phyloP scores from a whole-genome alignment of 768 basidiomycete genomes.

The Mycena latifolia region DNA sequence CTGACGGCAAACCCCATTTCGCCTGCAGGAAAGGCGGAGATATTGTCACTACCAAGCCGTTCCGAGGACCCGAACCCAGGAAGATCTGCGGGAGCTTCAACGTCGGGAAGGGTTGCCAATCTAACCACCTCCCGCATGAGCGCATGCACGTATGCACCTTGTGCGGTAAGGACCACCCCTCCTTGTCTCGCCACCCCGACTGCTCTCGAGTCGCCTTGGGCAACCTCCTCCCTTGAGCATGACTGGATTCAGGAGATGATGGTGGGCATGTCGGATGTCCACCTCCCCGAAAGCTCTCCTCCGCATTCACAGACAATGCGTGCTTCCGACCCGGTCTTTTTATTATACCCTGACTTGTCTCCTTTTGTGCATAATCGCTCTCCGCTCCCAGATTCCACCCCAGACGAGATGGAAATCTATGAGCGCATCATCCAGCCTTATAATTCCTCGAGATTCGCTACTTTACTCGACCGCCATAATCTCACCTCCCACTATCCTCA shows the following conservation, averaged over 20 bases:
- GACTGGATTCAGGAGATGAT: neutral
- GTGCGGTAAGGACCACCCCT: no score
- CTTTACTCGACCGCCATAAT: neutral
- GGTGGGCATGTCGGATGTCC: neutral
- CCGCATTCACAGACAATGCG: neutral
- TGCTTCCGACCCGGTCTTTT: no score
- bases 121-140: constrained; percentile 20
- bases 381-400: constrained; percentile 15
- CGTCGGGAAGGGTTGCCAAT: constrained; percentile 27
- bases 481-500: constrained; percentile 40
- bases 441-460: constrained; percentile 40
- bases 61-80: constrained; percentile 14
- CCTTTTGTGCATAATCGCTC: constrained; percentile 31
- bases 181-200: no score
- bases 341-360: constrained; percentile 31
- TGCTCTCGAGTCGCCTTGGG: no score
- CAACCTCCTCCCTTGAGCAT: constrained; percentile 7
- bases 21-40: no score
- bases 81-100: constrained; percentile 41
- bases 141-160: no score
- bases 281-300: neutral
- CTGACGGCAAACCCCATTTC: no score
- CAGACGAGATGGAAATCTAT: constrained; percentile 37
- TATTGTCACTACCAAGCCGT: constrained; percentile 4
- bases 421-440: constrained; percentile 46